These are phyloP conservation scores for Acanthamoeba royreba DNA, from an alignment of 208 protist genomes.

Conservation along the genomic window DNA sequence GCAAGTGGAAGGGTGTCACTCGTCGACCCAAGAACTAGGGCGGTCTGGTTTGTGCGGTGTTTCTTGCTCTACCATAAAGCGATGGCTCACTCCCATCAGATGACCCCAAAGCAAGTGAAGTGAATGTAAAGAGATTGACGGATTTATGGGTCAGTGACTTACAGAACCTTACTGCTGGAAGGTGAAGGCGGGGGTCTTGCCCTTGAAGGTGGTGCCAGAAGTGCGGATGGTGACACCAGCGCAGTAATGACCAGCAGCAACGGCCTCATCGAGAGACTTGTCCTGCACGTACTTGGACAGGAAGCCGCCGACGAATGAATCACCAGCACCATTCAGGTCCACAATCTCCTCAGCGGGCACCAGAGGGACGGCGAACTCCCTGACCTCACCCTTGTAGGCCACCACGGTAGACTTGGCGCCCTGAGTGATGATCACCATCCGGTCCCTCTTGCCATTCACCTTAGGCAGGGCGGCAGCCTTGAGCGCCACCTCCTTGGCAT, in stretches of 20 bases:
- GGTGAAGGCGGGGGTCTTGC: slow-evolving; percentile 37
- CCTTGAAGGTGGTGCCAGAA: slow-evolving; percentile 45
- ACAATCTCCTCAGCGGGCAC: slow-evolving; percentile 90
- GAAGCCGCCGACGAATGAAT: slow-evolving; percentile 98
- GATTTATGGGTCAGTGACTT: too few species aligned
- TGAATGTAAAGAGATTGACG: too few species aligned
- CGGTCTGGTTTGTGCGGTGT: too few species aligned
- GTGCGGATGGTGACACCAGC: slow-evolving; percentile 37
- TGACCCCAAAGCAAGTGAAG: too few species aligned
- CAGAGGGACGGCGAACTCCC: slow-evolving; percentile 11
- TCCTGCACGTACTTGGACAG: slow-evolving; percentile 71
- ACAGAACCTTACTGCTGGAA: not conserved
- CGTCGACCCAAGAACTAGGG: not conserved
- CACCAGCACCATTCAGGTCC: slow-evolving; percentile 97
- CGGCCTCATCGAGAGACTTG: slow-evolving; percentile 16
- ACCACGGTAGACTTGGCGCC: slow-evolving; percentile 87
- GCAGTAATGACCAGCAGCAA: slow-evolving; percentile 44
- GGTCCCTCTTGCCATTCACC: slow-evolving; percentile 77
- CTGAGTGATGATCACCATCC: slow-evolving; percentile 93
- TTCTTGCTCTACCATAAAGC: too few species aligned
- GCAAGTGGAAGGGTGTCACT: slow-evolving; percentile 5
- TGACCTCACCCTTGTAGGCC: slow-evolving; percentile 67
- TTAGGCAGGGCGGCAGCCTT: slow-evolving; percentile 82
- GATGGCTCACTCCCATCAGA: too few species aligned
- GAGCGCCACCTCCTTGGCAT: slow-evolving; percentile 86